Conservation (phyloP, 2,329 filamentous ascomycete genomes). For the Lachnellula occidentalis region DNA sequence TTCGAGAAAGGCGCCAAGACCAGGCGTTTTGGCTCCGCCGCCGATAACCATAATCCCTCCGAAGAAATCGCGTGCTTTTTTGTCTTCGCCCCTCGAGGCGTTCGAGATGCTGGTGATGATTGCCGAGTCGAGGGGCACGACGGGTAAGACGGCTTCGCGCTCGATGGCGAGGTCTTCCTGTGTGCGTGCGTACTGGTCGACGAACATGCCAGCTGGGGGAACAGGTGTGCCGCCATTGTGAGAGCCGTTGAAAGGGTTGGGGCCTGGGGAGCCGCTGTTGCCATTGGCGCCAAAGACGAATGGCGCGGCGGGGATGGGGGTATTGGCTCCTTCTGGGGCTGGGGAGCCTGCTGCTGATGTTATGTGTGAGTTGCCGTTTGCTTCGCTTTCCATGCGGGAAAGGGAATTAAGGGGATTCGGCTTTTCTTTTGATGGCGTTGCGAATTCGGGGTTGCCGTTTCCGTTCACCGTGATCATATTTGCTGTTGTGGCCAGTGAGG, state of each 20-base stretch:
- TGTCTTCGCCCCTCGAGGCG: conserved; percentile 82
- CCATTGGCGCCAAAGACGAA: conserved; percentile 48
- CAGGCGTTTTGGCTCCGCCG: conserved; percentile 73
- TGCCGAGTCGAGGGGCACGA: conserved; percentile 79
- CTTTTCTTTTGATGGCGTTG: conserved; percentile 58
- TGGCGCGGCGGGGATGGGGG: conserved; percentile 51
- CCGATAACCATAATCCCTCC: conserved; percentile 88
- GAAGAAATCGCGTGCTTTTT: conserved; percentile 85
- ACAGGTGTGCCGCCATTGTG: conserved; percentile 46
- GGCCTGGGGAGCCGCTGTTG: conserved; percentile 28
- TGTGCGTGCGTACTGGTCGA: conserved; percentile 37
- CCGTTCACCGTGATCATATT: conserved; percentile 33
- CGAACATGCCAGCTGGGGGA: conserved; percentile 31
- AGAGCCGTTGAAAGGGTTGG: conserved; percentile 36
- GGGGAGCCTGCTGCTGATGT: conserved; percentile 80
- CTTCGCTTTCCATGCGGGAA: conserved; percentile 52
- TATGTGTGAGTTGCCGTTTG: conserved; percentile 71
- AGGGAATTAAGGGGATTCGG: conserved; percentile 65
- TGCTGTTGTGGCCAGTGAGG: conserved; percentile 44
- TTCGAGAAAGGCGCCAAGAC: conserved; percentile 78
- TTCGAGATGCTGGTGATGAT: conserved; percentile 87
- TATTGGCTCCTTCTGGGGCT: conserved; percentile 68
- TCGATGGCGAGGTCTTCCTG: conserved; percentile 51
- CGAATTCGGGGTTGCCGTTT: conserved; percentile 41
- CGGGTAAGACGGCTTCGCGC: conserved; percentile 74